Conservation (phyloP, 2,329 filamentous ascomycete species). For the Penicillium sp. region DNA sequence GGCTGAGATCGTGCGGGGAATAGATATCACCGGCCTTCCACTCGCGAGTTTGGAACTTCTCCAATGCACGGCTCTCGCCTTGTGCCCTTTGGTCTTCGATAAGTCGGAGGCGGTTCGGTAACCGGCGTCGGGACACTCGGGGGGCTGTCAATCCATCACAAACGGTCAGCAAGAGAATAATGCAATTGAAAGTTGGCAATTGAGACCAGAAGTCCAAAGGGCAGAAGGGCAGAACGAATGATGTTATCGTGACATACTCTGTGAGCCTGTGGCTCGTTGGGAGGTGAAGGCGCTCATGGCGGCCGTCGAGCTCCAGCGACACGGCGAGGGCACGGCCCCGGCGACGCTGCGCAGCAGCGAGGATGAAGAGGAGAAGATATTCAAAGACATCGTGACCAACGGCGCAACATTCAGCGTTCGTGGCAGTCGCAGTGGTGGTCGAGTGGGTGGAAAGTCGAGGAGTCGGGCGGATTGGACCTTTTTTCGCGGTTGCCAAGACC, state of each 20-base stretch:
- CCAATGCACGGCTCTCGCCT: conserved; percentile 43
- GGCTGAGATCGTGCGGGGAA: conserved; percentile 82
- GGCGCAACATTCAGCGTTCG: neutral
- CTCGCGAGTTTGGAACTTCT: conserved; percentile 59
- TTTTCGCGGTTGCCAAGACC: conserved; percentile 38
- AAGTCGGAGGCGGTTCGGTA: conserved; percentile 38
- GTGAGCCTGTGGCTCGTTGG: conserved; percentile 25
- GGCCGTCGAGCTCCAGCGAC: conserved; percentile 41
- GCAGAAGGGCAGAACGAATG: too few relatives aligned
- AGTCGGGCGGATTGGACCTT: conserved; percentile 23
- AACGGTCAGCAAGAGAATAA: neutral
- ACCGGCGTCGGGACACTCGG: conserved; percentile 29
- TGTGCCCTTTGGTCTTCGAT: conserved; percentile 42
- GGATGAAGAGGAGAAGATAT: conserved; percentile 32
- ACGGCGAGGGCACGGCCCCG: conserved; percentile 27
- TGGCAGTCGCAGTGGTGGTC: neutral
- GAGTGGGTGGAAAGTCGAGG: conserved; percentile 13
- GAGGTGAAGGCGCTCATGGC: conserved; percentile 32
- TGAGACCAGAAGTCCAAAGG: neutral
- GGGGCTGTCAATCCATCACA: neutral
- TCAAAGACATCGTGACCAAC: conserved; percentile 32
- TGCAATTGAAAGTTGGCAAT: too few relatives aligned
- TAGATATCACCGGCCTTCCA: conserved; percentile 86
- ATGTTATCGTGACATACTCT: conserved; percentile 22
- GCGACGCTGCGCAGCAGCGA: conserved; percentile 31